These are phyloP conservation scores for Chalaropsis thielavioides DNA, from an alignment of 2,329 filamentous ascomycete species.

Conservation along the genomic window DNA sequence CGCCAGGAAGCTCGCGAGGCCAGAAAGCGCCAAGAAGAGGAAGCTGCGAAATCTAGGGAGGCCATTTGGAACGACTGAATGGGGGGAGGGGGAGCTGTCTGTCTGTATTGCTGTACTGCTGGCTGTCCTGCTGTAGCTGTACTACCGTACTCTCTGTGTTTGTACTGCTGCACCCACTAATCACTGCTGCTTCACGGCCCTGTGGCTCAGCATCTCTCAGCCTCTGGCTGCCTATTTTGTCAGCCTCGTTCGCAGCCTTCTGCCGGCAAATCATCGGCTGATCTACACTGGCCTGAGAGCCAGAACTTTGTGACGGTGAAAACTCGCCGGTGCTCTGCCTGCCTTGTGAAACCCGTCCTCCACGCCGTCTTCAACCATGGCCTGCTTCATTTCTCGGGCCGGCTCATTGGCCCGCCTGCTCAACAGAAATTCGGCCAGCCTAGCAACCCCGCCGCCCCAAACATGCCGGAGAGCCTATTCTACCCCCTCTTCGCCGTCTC, in stretches of 20 bases:
- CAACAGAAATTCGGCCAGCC: neutral
- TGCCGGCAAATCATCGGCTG: neutral
- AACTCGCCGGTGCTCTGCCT: neutral
- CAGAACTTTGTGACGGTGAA: neutral
- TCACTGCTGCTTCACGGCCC: neutral
- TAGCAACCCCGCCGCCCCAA: neutral
- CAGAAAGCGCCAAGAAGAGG: constrained; percentile 43
- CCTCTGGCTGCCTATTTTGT: neutral
- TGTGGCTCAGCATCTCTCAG: neutral
- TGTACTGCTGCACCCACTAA: too few species aligned
- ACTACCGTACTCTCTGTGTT: too few species aligned
- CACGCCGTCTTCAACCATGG: neutral
- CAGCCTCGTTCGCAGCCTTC: neutral
- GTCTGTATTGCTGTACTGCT: neutral
- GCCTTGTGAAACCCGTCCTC: neutral
- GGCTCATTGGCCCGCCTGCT: neutral
- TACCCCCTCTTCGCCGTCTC: neutral
- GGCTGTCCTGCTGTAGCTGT: too few species aligned
- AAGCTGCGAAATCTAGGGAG: constrained; percentile 60
- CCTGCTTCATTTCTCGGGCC: neutral
- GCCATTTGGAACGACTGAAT: constrained; percentile 74
- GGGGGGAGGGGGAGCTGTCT: constrained; percentile 19
- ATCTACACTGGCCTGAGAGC: neutral
- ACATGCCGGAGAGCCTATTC: constrained; percentile 1
- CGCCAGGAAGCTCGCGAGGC: constrained; percentile 57